Percentiles rank a stretch among this genome's conserved stretches.
phyloP scores from a whole-genome alignment of 768 basidiomycete genomes.

The Vararia minispora region DNA sequence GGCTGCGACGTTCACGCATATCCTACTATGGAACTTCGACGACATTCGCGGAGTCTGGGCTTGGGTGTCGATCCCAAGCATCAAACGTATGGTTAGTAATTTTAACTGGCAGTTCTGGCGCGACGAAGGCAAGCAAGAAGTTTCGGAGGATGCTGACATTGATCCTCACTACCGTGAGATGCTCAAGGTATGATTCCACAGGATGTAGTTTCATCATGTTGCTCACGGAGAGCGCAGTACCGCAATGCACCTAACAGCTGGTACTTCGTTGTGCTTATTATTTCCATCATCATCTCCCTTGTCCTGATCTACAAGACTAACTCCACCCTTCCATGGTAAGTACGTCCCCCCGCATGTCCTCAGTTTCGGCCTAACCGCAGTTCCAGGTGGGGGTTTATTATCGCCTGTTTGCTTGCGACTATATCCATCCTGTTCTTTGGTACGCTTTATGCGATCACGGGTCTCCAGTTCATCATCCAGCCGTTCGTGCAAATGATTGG shows the following conservation, averaged over 20 bases:
- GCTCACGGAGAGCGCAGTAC: slow-evolving; percentile 17
- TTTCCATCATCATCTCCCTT: slow-evolving; percentile 23
- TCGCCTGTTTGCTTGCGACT: slow-evolving; percentile 31
- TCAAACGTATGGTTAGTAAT: slow-evolving; percentile 23
- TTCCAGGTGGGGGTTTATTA: slow-evolving; percentile 35
- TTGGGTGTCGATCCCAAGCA: slow-evolving; percentile 29
- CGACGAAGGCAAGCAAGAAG: slow-evolving; percentile 24
- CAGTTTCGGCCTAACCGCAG: not conserved
- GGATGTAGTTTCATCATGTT: not conserved
- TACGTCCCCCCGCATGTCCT: too few species aligned
- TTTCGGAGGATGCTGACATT: slow-evolving; percentile 22
- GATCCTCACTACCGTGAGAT: slow-evolving; percentile 42
- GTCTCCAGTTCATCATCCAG: slow-evolving; percentile 33
- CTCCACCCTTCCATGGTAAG: slow-evolving; percentile 37
- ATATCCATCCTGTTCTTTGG: slow-evolving; percentile 38
- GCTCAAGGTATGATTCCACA: slow-evolving; percentile 28
- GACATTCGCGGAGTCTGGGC: slow-evolving; percentile 32
- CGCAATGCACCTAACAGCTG: slow-evolving; percentile 23
- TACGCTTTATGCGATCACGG: slow-evolving; percentile 34
- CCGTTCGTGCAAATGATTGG: slow-evolving; percentile 39
- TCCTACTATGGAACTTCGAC: slow-evolving; percentile 33
- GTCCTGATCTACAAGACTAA: slow-evolving; percentile 35
- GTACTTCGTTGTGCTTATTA: slow-evolving; percentile 19
- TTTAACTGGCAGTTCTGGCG: slow-evolving; percentile 34
- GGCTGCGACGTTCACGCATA: slow-evolving; percentile 37